Percentiles rank a stretch among this genome's conserved stretches.
These are phyloP conservation scores for Trichoderma koningii DNA, from an alignment of 2,329 filamentous ascomycete genomes.

Conservation along the genomic window DNA sequence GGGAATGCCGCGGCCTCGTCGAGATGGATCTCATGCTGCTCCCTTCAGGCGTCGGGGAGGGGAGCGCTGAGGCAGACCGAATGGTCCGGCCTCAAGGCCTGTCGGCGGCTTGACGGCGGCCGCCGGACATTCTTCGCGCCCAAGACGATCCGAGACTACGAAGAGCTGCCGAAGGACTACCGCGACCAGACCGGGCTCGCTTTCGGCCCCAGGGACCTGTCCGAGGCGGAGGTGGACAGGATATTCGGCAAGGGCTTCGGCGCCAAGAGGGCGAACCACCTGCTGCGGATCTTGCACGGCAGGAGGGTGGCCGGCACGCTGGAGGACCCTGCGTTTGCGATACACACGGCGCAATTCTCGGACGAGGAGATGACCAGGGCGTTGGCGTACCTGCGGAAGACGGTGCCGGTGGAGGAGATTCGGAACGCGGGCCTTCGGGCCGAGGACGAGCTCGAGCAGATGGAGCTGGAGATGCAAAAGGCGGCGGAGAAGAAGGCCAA, in stretches of 20 bases:
- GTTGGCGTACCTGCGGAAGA: conserved; percentile 57
- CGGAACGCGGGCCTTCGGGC: conserved; percentile 62
- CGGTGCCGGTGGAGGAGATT: conserved; percentile 60
- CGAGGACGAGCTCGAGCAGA: conserved; percentile 60
- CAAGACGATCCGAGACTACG: conserved; percentile 54
- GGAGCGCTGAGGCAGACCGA: neutral
- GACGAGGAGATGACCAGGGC: conserved; percentile 48
- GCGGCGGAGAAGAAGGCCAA: conserved; percentile 32
- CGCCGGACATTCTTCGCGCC: conserved; percentile 42
- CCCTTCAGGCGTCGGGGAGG: conserved; percentile 7
- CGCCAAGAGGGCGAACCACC: conserved; percentile 50
- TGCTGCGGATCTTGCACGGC: conserved; percentile 63
- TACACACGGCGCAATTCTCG: conserved; percentile 51
- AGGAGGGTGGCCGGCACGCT: conserved; percentile 65
- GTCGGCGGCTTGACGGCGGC: conserved; percentile 29
- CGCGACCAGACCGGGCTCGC: conserved; percentile 56
- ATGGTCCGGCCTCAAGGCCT: conserved; percentile 21
- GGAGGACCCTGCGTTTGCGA: conserved; percentile 56
- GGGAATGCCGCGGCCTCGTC: conserved; percentile 26
- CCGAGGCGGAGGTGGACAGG: conserved; percentile 46
- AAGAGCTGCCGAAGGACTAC: conserved; percentile 60
- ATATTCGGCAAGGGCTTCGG: conserved; percentile 56
- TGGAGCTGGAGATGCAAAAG: conserved; percentile 47
- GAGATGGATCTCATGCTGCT: conserved; percentile 29
- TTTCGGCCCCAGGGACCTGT: conserved; percentile 55